phyloP scores from a whole-genome alignment of 441 rosid genomes.

The Jatropha podagrica region DNA sequence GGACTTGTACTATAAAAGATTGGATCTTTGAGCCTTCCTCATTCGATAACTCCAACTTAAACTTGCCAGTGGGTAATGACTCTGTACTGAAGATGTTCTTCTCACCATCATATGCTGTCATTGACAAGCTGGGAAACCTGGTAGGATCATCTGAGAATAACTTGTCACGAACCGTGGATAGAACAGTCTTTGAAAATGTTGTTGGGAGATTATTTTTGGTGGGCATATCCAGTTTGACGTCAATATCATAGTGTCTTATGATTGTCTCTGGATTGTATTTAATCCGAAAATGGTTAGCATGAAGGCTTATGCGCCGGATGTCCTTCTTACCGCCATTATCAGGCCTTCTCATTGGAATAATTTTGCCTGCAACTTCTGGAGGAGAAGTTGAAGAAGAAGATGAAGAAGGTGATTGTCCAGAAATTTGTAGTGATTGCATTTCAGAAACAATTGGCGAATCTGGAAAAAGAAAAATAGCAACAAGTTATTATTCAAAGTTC shows the following conservation, averaged over 20 bases:
- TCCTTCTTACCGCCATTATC: slow-evolving; percentile 50
- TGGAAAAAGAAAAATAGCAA: neutral
- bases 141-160: slow-evolving; percentile 43
- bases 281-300: slow-evolving; percentile 62
- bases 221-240: slow-evolving; percentile 41
- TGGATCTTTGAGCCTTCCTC: slow-evolving; percentile 38
- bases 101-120: slow-evolving; percentile 86
- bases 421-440: slow-evolving; percentile 23
- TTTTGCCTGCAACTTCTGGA: slow-evolving; percentile 10
- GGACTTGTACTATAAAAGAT: slow-evolving; percentile 41
- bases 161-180: slow-evolving; percentile 52
- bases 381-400: slow-evolving; percentile 16
- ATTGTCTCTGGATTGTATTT: slow-evolving; percentile 43
- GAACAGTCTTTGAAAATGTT: slow-evolving; percentile 41
- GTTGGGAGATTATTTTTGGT: slow-evolving; percentile 28
- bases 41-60: slow-evolving; percentile 37
- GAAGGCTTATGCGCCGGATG: slow-evolving; percentile 35
- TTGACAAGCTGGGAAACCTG: slow-evolving; percentile 43
- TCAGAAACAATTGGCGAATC: neutral
- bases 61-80: slow-evolving; percentile 47
- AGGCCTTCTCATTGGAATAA: slow-evolving; percentile 47
- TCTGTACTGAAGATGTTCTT: slow-evolving; percentile 75
- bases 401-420: slow-evolving; percentile 9
- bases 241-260: slow-evolving; percentile 60
- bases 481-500: neutral